Percentiles rank a stretch among this genome's conserved stretches.
Conservation (phyloP, 495 filamentous ascomycete genomes). For the Recurvomyces mirabilis region DNA sequence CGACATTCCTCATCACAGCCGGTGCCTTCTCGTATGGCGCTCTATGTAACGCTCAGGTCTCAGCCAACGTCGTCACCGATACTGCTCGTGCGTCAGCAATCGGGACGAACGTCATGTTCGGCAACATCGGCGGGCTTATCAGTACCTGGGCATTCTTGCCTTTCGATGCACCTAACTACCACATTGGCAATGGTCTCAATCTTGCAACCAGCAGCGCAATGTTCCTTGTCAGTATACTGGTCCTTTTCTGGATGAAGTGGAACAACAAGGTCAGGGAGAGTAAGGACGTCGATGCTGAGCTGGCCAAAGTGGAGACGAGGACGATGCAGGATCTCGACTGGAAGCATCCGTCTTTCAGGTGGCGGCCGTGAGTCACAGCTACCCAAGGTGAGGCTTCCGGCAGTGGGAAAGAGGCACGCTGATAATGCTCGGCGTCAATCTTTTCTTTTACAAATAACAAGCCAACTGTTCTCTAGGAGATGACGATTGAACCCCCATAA, state of each 20-base stretch:
- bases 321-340: constrained; percentile 61
- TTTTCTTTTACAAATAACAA: too few species aligned
- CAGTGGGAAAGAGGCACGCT: too few species aligned
- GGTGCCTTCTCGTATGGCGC: constrained; percentile 48
- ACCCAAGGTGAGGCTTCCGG: too few species aligned
- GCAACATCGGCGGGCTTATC: constrained; percentile 61
- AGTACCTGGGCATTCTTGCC: constrained; percentile 60
- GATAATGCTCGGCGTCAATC: too few species aligned
- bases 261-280: constrained; percentile 50
- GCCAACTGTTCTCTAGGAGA: too few species aligned
- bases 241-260: constrained; percentile 51
- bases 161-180: constrained; percentile 55
- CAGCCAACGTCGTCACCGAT: constrained; percentile 61
- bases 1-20: constrained; percentile 55
- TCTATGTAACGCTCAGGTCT: constrained; percentile 52
- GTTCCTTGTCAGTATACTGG: too few species aligned
- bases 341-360: constrained; percentile 56
- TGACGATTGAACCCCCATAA: too few species aligned
- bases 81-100: constrained; percentile 56
- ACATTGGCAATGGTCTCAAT: constrained; percentile 63
- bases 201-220: constrained; percentile 44
- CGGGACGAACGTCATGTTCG: constrained; percentile 57
- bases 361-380: constrained; percentile 29
- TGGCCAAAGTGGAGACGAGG: constrained; percentile 43
- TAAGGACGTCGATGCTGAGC: constrained; percentile 41